These are phyloP conservation scores for Kokia cookei DNA, from an alignment of 441 rosid genomes.

Conservation along the genomic window DNA sequence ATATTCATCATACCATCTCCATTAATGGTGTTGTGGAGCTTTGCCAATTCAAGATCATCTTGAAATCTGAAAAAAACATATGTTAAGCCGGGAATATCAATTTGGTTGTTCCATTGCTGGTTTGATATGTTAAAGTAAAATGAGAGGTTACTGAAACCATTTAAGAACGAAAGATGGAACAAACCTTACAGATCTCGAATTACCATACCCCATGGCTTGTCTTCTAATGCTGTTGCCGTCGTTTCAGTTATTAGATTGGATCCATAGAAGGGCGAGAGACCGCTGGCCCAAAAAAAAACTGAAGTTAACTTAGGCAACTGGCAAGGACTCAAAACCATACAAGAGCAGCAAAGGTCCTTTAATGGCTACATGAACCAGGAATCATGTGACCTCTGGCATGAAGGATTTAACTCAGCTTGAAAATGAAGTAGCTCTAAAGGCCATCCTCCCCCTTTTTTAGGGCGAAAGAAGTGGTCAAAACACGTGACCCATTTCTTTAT, in stretches of 20 bases:
- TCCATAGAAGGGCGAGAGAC: slow-evolving; percentile 5
- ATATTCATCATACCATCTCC: slow-evolving; percentile 35
- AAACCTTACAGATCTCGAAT: slow-evolving; percentile 74
- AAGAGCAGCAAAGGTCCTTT: slow-evolving; percentile 6
- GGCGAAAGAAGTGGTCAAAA: slow-evolving; percentile 10
- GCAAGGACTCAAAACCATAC: slow-evolving; percentile 18
- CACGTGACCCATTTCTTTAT: background rate
- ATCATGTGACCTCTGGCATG: slow-evolving; percentile 29
- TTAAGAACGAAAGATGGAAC: background rate
- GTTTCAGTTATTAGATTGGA: slow-evolving; percentile 14
- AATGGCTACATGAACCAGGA: slow-evolving; percentile 18
- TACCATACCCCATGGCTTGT: slow-evolving; percentile 35
- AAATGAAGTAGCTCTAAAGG: slow-evolving; percentile 13
- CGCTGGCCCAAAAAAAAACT: background rate
- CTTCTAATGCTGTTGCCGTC: background rate
- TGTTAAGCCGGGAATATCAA: background rate
- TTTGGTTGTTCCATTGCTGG: background rate
- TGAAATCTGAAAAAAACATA: slow-evolving; percentile 28
- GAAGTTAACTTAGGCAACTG: slow-evolving; percentile 18
- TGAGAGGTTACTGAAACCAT: too few relatives aligned
- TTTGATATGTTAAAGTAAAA: too few relatives aligned
- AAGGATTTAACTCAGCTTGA: slow-evolving; percentile 21
- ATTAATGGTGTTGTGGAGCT: slow-evolving; percentile 23
- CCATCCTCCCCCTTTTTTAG: slow-evolving; percentile 10
- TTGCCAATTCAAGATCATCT: slow-evolving; percentile 47